Percentiles rank a stretch among this genome's conserved stretches.
These are phyloP conservation scores for Mrakia blollopis DNA, from an alignment of 768 basidiomycete genomes.

Conservation along the genomic window DNA sequence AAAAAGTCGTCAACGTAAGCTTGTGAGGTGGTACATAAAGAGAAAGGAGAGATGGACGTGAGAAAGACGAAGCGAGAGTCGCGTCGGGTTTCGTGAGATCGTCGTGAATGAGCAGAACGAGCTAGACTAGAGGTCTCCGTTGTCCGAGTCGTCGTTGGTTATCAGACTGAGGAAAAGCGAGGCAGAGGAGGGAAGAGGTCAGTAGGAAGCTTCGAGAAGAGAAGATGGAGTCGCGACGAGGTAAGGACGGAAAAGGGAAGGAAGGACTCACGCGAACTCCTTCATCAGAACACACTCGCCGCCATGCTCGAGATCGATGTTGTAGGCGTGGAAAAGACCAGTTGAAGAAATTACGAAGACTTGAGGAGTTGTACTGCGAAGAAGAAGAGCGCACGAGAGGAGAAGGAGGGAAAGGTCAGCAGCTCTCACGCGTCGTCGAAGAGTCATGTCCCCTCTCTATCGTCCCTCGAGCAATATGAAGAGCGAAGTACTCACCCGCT, in stretches of 20 bases:
- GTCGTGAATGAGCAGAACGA: not conserved
- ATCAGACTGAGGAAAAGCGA: not conserved
- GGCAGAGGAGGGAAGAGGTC: not conserved
- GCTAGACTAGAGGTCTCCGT: not conserved
- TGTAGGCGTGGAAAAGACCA: conserved; percentile 92
- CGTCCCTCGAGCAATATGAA: no score
- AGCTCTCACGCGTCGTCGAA: not conserved
- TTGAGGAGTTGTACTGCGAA: conserved; percentile 76
- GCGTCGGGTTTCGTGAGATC: not conserved
- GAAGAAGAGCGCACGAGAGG: not conserved
- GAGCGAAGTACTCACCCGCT: conserved; percentile 60
- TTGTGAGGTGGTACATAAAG: not conserved
- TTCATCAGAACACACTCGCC: conserved; percentile 94
- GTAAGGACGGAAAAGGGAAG: no score
- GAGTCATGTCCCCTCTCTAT: not conserved
- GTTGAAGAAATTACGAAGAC: conserved; percentile 96
- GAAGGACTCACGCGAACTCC: conserved; percentile 62
- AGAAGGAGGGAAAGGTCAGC: not conserved
- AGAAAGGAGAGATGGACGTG: not conserved
- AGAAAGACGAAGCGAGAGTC: not conserved
- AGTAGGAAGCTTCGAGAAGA: not conserved
- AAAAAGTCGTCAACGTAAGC: not conserved
- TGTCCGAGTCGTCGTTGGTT: conserved; percentile 13
- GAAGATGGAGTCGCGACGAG: not conserved
- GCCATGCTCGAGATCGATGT: conserved; percentile 90